Conservation (phyloP, 1,284 basidiomycete genomes). For the Wolfiporia cocos region DNA sequence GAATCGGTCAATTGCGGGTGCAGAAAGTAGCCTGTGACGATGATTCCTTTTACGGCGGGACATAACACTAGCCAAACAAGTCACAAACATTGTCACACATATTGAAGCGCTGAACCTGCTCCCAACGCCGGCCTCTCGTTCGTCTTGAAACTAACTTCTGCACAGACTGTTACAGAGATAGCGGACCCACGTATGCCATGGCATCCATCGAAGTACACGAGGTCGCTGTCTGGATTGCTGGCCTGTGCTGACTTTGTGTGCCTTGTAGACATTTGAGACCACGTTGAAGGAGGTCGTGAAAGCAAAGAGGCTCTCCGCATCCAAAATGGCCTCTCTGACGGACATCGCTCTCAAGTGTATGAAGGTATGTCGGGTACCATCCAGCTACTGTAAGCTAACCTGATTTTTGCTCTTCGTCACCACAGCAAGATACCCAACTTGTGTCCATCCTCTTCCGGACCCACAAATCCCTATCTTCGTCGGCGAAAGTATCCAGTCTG, state of each 20-base stretch:
- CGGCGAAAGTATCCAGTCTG: slow-evolving; percentile 74
- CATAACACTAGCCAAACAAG: too few relatives aligned
- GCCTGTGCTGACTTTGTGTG: too few relatives aligned
- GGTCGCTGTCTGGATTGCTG: too few relatives aligned
- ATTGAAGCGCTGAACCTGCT: too few relatives aligned
- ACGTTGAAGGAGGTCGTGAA: slow-evolving; percentile 74
- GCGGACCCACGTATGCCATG: slow-evolving; percentile 13
- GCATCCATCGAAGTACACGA: slow-evolving; percentile 15
- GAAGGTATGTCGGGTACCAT: slow-evolving; percentile 43
- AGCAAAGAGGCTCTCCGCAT: slow-evolving; percentile 77
- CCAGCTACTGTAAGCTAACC: background rate
- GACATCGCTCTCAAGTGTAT: slow-evolving; percentile 70
- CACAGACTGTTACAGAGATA: too few relatives aligned
- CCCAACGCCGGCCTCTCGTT: too few relatives aligned
- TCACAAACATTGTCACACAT: too few relatives aligned
- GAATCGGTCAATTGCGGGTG: too few relatives aligned
- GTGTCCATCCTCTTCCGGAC: slow-evolving; percentile 82
- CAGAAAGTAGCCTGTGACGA: too few relatives aligned
- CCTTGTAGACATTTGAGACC: slow-evolving; percentile 68
- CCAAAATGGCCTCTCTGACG: slow-evolving; percentile 73
- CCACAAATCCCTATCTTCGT: slow-evolving; percentile 67
- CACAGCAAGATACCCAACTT: slow-evolving; percentile 75
- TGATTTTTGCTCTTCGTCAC: background rate
- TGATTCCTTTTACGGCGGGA: too few relatives aligned
- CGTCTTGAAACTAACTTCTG: too few relatives aligned